phyloP scores from a whole-genome alignment of 2,329 filamentous ascomycete species.

The Colletotrichum liaoningense region DNA sequence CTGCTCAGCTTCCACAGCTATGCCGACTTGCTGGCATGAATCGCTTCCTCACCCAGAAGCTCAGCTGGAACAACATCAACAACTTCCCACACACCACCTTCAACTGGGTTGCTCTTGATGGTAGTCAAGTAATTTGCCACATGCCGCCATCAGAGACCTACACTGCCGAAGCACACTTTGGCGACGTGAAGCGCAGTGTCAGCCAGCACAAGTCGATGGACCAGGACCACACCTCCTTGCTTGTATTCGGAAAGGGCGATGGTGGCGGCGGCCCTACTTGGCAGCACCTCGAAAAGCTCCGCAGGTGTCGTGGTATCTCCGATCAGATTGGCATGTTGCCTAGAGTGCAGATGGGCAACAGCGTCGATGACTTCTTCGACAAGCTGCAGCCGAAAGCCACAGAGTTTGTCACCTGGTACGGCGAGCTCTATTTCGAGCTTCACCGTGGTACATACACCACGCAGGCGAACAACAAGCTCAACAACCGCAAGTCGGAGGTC shows the following conservation, averaged over 20 bases:
- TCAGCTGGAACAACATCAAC: constrained; percentile 99
- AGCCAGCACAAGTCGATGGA: constrained; percentile 96
- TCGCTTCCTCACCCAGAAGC: constrained; percentile 96
- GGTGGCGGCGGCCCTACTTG: constrained; percentile 95
- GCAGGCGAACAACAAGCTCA: constrained; percentile 95
- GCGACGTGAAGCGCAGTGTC: constrained; percentile 90
- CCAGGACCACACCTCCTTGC: constrained; percentile 87
- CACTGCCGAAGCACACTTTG: constrained; percentile 93
- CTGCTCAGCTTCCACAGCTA: constrained; percentile 91
- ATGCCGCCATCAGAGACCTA: constrained; percentile 98
- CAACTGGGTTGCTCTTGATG: constrained; percentile 97
- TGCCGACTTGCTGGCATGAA: constrained; percentile 96
- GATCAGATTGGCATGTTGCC: constrained; percentile 88
- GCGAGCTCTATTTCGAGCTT: constrained; percentile 97
- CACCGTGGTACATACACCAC: constrained; percentile 98
- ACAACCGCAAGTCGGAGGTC: constrained; percentile 88
- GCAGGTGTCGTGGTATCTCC: constrained; percentile 89
- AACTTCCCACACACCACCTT: constrained; percentile 99
- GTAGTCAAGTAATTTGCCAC: constrained; percentile 96
- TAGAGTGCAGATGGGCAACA: constrained; percentile 87
- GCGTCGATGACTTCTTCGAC: constrained; percentile 95
- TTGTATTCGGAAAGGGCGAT: constrained; percentile 97
- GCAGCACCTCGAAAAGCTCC: constrained; percentile 93
- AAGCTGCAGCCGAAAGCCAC: constrained; percentile 82
- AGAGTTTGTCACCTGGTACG: constrained; percentile 94